phyloP scores from a whole-genome alignment of 2,329 filamentous ascomycete genomes.

The Aspergillus fumigatus region DNA sequence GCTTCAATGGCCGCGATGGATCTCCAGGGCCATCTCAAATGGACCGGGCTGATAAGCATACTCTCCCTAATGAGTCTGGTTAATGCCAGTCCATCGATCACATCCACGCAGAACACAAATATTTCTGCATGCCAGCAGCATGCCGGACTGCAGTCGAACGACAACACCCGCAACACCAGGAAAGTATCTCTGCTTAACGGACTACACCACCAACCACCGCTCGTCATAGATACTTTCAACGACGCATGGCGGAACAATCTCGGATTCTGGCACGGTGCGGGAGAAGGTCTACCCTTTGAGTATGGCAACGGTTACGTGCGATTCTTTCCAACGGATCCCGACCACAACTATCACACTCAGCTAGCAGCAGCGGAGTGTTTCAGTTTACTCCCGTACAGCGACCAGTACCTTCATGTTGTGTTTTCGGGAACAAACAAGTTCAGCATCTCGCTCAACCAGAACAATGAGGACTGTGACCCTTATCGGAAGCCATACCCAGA shows the following conservation, averaged over 20 bases:
- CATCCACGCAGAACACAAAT: background rate
- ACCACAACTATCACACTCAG: constrained; percentile 59
- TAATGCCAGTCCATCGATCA: background rate
- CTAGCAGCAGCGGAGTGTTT: constrained; percentile 50
- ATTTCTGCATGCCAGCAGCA: background rate
- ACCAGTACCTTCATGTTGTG: constrained; percentile 60
- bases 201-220: constrained; percentile 1
- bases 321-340: constrained; percentile 56
- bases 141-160: background rate
- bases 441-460: constrained; percentile 61
- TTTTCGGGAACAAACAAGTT: constrained; percentile 61
- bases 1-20: background rate
- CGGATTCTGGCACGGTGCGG: constrained; percentile 62
- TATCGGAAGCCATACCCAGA: constrained; percentile 57
- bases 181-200: background rate
- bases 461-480: constrained; percentile 58
- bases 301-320: constrained; percentile 51
- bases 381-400: constrained; percentile 52
- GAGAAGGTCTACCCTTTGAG: constrained; percentile 53
- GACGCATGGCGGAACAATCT: constrained; percentile 53
- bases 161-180: background rate
- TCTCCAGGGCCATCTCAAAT: background rate
- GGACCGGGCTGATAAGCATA: background rate
- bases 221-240: constrained; percentile 59
- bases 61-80: background rate